phyloP scores from a whole-genome alignment of 1,284 basidiomycete genomes.

The Leccinum subrobustum region DNA sequence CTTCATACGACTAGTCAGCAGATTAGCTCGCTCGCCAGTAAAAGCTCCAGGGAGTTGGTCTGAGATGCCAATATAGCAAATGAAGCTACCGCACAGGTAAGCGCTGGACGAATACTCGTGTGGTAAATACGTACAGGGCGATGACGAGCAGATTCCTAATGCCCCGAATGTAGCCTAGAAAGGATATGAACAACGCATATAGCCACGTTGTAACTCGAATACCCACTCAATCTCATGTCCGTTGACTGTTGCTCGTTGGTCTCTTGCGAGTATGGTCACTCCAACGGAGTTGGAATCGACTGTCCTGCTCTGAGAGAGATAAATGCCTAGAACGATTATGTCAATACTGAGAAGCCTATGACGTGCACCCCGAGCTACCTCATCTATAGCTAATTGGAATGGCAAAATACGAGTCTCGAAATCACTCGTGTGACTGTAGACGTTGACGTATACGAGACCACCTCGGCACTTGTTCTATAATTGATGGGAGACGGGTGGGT shows the following conservation, averaged over 20 bases:
- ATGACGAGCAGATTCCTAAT: conserved; percentile 62
- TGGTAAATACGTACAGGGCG: conserved; percentile 44
- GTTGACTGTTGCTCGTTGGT: conserved; percentile 63
- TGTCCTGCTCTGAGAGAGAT: conserved; percentile 63
- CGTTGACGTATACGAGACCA: conserved; percentile 65
- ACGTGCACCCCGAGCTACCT: conserved; percentile 38
- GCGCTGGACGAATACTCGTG: neutral
- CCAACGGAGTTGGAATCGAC: conserved; percentile 50
- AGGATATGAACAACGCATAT: conserved; percentile 7
- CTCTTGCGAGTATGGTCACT: conserved; percentile 71
- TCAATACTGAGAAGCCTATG: neutral
- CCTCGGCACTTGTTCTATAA: conserved; percentile 73
- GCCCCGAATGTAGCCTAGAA: conserved; percentile 58
- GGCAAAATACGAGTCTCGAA: conserved; percentile 69
- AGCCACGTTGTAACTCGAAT: neutral
- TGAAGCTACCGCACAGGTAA: conserved; percentile 42
- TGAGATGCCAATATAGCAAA: conserved; percentile 65
- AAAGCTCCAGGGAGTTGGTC: conserved; percentile 74
- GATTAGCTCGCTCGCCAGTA: conserved; percentile 57
- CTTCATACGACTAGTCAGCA: conserved; percentile 66
- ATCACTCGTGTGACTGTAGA: conserved; percentile 63
- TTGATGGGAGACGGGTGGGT: conserved; percentile 46
- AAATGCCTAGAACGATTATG: conserved; percentile 46
- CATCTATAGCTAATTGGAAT: conserved; percentile 76
- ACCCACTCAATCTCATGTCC: conserved; percentile 54